These are phyloP conservation scores for Fusarium buharicum DNA, from an alignment of 2,329 filamentous ascomycete species.

Conservation along the genomic window DNA sequence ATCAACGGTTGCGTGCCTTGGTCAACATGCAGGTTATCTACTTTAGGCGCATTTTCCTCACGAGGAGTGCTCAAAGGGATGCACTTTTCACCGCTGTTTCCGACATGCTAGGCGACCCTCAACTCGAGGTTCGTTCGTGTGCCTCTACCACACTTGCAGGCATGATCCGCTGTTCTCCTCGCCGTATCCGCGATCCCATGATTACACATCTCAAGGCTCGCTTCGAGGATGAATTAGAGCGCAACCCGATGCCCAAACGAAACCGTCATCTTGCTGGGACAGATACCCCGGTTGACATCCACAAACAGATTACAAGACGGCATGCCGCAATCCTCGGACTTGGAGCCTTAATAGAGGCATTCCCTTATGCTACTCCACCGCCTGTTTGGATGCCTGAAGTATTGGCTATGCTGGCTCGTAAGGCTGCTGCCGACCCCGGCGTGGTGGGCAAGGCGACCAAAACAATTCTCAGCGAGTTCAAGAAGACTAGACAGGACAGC, in stretches of 20 bases:
- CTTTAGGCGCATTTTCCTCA: slow-evolving; percentile 93
- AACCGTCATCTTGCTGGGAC: slow-evolving; percentile 69
- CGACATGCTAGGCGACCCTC: slow-evolving; percentile 89
- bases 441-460: slow-evolving; percentile 97
- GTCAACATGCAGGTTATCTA: slow-evolving; percentile 99
- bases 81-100: slow-evolving; percentile 92
- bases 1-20: slow-evolving; percentile 91
- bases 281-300: slow-evolving; percentile 75
- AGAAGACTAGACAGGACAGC: slow-evolving; percentile 98
- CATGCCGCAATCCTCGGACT: slow-evolving; percentile 93
- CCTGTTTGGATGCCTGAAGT: slow-evolving; percentile 95
- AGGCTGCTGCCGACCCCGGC: slow-evolving; percentile 87
- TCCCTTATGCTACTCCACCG: slow-evolving; percentile 93
- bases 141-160: slow-evolving; percentile 93
- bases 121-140: slow-evolving; percentile 93
- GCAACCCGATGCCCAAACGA: slow-evolving; percentile 87
- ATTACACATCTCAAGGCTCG: slow-evolving; percentile 79
- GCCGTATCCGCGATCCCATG: slow-evolving; percentile 79
- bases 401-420: slow-evolving; percentile 82
- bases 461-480: slow-evolving; percentile 93
- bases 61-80: slow-evolving; percentile 77
- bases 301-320: slow-evolving; percentile 80
- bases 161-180: slow-evolving; percentile 96
- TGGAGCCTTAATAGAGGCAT: slow-evolving; percentile 91
- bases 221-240: slow-evolving; percentile 80